Conservation (phyloP, 2,329 filamentous ascomycete genomes). For the Penicillium sp. region DNA sequence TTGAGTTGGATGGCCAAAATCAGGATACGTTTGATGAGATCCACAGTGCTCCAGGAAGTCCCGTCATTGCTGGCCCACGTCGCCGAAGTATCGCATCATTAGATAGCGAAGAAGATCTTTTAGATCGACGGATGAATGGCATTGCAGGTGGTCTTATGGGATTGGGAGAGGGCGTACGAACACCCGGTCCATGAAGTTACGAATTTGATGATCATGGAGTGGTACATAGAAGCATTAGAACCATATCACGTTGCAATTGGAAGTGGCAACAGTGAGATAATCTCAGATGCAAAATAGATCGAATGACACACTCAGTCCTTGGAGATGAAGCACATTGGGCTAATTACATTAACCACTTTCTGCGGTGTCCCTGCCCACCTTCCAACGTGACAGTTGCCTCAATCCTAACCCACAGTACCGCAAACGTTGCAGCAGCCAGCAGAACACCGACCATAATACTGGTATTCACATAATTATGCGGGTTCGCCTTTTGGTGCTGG, state of each 20-base stretch:
- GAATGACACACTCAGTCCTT: no score
- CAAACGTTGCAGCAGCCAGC: constrained; percentile 21
- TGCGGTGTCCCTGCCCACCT: constrained; percentile 2
- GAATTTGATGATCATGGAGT: not conserved
- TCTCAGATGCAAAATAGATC: no score
- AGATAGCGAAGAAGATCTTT: constrained; percentile 54
- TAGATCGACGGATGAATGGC: constrained; percentile 54
- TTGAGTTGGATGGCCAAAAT: constrained; percentile 12
- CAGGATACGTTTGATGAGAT: constrained; percentile 10
- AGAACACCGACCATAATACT: constrained; percentile 25
- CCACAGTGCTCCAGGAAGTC: constrained; percentile 21
- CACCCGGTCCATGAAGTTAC: constrained; percentile 25
- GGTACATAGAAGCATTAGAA: not conserved
- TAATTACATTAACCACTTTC: constrained; percentile 18
- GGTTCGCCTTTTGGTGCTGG: constrained; percentile 2
- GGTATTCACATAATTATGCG: constrained; percentile 23
- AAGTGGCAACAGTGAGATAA: not conserved
- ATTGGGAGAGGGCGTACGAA: constrained; percentile 34
- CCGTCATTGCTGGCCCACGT: constrained; percentile 18
- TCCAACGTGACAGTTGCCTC: constrained; percentile 19
- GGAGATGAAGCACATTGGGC: not conserved
- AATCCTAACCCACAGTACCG: constrained; percentile 26
- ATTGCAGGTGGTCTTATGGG: constrained; percentile 52
- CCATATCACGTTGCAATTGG: not conserved
- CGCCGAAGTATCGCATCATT: constrained; percentile 50